Evolutionary conservation across 768 basidiomycete genomes (phyloP).

Genomic region (Fistulinella prunicolor): DNA sequence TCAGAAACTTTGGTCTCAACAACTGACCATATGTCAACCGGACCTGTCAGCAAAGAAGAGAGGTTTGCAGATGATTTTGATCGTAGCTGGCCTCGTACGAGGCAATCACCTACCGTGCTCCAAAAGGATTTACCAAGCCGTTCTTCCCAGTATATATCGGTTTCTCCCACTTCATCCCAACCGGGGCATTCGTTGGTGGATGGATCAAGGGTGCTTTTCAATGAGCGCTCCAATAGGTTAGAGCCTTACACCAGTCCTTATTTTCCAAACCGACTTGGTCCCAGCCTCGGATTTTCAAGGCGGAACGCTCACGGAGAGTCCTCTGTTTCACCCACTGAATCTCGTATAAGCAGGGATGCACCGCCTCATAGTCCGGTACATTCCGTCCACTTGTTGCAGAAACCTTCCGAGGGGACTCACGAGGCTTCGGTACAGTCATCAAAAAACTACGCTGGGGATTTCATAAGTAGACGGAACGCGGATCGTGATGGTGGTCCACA

Average conservation of each 20-base stretch:
- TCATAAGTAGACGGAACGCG: conserved; percentile 12
- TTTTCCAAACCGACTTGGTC: conserved; percentile 40
- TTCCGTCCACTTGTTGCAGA: conserved; percentile 60
- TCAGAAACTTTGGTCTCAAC: conserved; percentile 15
- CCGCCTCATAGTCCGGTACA: conserved; percentile 39
- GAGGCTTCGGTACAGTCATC: conserved; percentile 15
- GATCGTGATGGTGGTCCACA: conserved; percentile 20
- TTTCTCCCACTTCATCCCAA: conserved; percentile 36
- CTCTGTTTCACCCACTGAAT: conserved; percentile 39
- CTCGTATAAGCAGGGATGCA: conserved; percentile 44
- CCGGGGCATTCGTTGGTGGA: conserved; percentile 51
- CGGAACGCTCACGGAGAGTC: conserved; percentile 46
- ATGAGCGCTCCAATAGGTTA: conserved; percentile 86
- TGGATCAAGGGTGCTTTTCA: conserved; percentile 81
- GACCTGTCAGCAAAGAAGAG: conserved; percentile 77
- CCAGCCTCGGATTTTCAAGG: conserved; percentile 35
- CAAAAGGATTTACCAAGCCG: conserved; percentile 40
- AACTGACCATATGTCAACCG: conserved; percentile 22
- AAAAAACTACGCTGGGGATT: conserved; percentile 20
- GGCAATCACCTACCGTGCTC: conserved; percentile 44
- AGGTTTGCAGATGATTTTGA: conserved; percentile 94
- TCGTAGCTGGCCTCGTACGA: conserved; percentile 89
- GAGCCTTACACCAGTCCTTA: conserved; percentile 73
- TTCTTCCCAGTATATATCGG: conserved; percentile 30
- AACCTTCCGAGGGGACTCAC: conserved; percentile 33